A percentile compares a stretch with the other conserved stretches of the same genome.
Conservation (phyloP, 352 stramenopile species). For the Phytophthora sp. region DNA sequence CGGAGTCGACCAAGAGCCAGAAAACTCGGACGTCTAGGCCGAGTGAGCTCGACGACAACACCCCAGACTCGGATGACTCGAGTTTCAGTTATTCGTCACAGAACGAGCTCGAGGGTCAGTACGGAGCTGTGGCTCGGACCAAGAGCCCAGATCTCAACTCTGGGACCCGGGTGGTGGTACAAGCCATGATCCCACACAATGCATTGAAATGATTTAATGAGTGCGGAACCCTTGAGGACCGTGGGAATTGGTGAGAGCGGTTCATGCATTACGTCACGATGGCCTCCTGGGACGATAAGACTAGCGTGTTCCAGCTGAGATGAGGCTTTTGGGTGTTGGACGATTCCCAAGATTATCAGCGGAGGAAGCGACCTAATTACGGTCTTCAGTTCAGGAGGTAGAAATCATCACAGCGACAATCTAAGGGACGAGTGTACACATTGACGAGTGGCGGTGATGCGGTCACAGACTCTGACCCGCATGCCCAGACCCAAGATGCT, state of each 20-base stretch:
- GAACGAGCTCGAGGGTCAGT: not conserved
- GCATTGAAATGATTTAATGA: not conserved
- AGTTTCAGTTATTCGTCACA: too few relatives aligned
- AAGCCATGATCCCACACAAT: not conserved
- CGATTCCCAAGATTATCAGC: not conserved
- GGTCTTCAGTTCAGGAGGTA: not conserved
- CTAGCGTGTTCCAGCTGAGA: not conserved
- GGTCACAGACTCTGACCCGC: too few relatives aligned
- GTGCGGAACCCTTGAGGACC: not conserved
- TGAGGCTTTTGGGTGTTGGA: not conserved
- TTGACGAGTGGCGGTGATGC: too few relatives aligned
- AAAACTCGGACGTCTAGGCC: too few relatives aligned
- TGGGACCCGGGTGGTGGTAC: not conserved
- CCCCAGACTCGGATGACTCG: too few relatives aligned
- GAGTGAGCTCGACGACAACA: too few relatives aligned
- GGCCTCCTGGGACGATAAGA: not conserved
- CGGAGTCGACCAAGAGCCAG: too few relatives aligned
- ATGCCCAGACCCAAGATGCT: too few relatives aligned
- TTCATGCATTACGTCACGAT: slow-evolving; percentile 6
- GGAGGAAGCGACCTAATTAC: not conserved
- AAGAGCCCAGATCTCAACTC: not conserved
- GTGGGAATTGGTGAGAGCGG: slow-evolving; percentile 1
- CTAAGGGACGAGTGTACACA: not conserved
- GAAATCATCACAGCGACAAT: not conserved
- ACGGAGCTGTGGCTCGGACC: not conserved